These are phyloP conservation scores for Silene uniflora DNA, from an alignment of 148 eudicot species.

Conservation along the genomic window DNA sequence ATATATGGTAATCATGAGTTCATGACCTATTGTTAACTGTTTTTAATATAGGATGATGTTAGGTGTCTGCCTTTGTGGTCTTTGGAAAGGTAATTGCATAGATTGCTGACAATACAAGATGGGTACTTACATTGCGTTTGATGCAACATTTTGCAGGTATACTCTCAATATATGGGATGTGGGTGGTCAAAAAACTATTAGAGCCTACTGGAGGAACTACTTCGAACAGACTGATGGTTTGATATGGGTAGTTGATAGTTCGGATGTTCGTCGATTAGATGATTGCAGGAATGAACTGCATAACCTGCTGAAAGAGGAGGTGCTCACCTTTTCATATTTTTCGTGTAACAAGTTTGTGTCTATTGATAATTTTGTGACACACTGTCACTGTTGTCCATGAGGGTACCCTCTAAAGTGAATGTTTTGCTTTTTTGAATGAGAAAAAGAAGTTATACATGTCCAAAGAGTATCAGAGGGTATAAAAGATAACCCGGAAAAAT, in stretches of 20 bases:
- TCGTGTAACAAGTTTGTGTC: no score
- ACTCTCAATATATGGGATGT: slow-evolving; percentile 98
- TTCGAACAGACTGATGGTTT: slow-evolving; percentile 99
- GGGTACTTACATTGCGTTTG: slow-evolving; percentile 1
- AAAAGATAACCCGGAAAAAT: no score
- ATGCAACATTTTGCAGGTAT: slow-evolving; percentile 43
- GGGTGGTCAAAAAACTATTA: slow-evolving; percentile 93
- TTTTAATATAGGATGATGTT: not conserved
- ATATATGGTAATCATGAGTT: not conserved
- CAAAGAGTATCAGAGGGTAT: no score
- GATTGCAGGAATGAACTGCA: slow-evolving; percentile 84
- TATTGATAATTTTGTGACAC: no score
- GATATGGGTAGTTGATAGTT: slow-evolving; percentile 99
- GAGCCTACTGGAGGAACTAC: slow-evolving; percentile 98
- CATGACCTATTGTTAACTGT: not conserved
- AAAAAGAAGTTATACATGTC: no score
- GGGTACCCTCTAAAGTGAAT: no score
- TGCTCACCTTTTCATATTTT: slow-evolving; percentile 13
- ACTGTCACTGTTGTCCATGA: no score
- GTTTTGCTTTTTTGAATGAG: no score
- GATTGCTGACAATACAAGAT: not conserved
- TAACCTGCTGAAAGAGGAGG: slow-evolving; percentile 97
- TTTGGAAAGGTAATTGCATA: no score
- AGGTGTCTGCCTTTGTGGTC: not conserved
- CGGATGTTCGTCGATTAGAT: slow-evolving; percentile 84